Conservation (phyloP, 371 early-diverging fungal genomes). For the Mortierella sp. region DNA sequence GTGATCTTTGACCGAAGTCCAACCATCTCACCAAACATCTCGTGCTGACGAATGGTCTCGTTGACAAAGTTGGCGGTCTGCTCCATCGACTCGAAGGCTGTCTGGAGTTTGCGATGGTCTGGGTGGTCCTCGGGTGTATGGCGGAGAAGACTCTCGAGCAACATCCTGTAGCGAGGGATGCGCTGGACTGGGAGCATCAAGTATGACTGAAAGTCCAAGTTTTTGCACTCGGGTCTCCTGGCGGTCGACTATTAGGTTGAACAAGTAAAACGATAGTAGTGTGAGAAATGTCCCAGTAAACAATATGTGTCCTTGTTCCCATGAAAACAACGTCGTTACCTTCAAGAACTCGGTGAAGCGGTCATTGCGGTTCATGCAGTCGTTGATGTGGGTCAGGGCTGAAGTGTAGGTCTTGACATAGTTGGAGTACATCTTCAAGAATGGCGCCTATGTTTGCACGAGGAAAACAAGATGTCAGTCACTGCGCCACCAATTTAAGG, state of each 20-base stretch:
- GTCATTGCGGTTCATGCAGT: slow-evolving; percentile 55
- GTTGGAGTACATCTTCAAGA: slow-evolving; percentile 78
- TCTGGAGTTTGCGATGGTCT: slow-evolving; percentile 68
- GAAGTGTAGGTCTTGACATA: slow-evolving; percentile 66
- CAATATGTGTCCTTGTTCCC: background rate
- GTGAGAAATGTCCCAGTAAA: slow-evolving; percentile 14
- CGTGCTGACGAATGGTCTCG: slow-evolving; percentile 81
- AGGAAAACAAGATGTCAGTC: background rate
- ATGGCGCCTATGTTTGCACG: slow-evolving; percentile 62
- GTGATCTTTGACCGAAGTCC: slow-evolving; percentile 73
- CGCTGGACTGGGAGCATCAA: slow-evolving; percentile 89
- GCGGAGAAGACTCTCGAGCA: slow-evolving; percentile 77
- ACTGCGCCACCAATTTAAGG: background rate
- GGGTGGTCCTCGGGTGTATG: slow-evolving; percentile 73
- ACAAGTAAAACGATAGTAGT: no score
- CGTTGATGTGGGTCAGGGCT: slow-evolving; percentile 58
- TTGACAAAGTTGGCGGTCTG: slow-evolving; percentile 81
- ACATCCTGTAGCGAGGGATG: slow-evolving; percentile 84
- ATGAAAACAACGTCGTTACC: slow-evolving; percentile 33
- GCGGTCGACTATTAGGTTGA: slow-evolving; percentile 43
- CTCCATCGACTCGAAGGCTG: slow-evolving; percentile 67
- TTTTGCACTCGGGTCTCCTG: slow-evolving; percentile 64
- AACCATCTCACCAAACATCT: slow-evolving; percentile 76
- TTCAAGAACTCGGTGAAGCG: slow-evolving; percentile 60
- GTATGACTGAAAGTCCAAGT: slow-evolving; percentile 80